A percentile compares a stretch with the other conserved stretches of the same genome.
phyloP scores from a whole-genome alignment of 257 asterid genomes.

The Solanum chiquidenum region DNA sequence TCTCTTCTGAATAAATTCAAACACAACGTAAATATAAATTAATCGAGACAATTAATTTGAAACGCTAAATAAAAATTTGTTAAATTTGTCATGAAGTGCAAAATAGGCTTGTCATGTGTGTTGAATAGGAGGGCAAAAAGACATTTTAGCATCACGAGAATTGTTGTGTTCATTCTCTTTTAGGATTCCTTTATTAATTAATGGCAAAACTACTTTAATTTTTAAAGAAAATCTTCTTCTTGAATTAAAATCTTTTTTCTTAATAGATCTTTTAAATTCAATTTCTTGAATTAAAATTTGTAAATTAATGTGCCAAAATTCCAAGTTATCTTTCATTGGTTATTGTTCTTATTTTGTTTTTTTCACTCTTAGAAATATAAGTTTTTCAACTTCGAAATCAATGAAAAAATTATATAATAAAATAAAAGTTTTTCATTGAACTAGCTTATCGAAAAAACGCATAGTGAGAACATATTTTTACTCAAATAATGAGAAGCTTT shows the following conservation, averaged over 20 bases:
- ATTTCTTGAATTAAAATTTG: neutral
- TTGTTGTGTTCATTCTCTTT: neutral
- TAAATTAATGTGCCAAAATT: neutral
- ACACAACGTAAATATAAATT: accelerated
- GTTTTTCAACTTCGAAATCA: neutral
- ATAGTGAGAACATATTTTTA: no score
- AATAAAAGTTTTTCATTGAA: neutral
- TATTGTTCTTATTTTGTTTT: neutral
- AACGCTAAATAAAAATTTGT: neutral
- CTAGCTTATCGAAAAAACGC: neutral
- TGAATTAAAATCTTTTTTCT: neutral
- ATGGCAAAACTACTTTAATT: neutral
- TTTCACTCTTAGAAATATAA: neutral
- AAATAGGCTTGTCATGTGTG: neutral
- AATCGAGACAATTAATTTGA: neutral
- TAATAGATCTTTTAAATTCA: neutral
- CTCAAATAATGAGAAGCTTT: neutral
- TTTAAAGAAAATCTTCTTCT: neutral
- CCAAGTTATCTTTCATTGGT: neutral
- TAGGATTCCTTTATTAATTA: neutral
- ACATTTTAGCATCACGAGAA: neutral
- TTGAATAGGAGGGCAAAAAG: neutral
- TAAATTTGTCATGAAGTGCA: neutral
- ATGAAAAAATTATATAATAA: neutral
- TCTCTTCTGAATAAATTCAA: neutral